Evolutionary conservation across 176 grass and related monocot genomes (phyloP).

Genomic region (sorghum (Sorghum bicolor)): Sorghum_bicolor_NCBIv3 NC_012877.2:12304501-12305000

Average conservation of each 20-base stretch:
- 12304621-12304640: no score
- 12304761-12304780: constrained; percentile 7
- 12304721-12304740: constrained; percentile 28
- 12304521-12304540: no score
- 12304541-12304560: no score
- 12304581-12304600: neutral
- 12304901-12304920: constrained; percentile 42
- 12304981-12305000: neutral
- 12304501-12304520: no score
- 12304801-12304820: neutral
- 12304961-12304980: constrained; percentile 38
- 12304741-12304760: constrained; percentile 34
- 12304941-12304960: constrained; percentile 53
- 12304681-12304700: constrained; percentile 1
- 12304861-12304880: constrained; percentile 32
- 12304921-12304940: constrained; percentile 49
- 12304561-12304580: neutral
- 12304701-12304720: neutral
- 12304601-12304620: no score
- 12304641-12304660: neutral
- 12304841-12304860: neutral
- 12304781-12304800: neutral
- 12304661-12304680: constrained; percentile 22
- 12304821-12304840: neutral
- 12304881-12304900: constrained; percentile 62